Evolutionary conservation across 345 rosid species (phyloP), one percentile per base, ranked within the genome.

Genomic region (Laguncularia racemosa): DNA sequence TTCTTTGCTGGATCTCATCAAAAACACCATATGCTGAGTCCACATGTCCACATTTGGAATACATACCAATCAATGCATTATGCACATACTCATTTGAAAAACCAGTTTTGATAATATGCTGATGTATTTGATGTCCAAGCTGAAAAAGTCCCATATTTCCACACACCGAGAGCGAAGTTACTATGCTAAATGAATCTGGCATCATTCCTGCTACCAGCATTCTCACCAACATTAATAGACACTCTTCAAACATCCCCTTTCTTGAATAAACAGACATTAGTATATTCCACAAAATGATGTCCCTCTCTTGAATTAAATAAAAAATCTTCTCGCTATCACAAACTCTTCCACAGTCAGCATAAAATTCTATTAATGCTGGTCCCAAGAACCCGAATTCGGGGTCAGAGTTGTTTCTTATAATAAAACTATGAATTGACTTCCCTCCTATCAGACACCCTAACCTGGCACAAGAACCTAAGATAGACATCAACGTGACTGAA

Each of bases 51-150:
- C 95, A 86, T 66, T 89, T 92, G 3, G 85, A 77, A 76, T 92
- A 89, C 98, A 89, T 84, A 66, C 79, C 87, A 15, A 83, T 28
- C 47, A 89, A 52, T 20, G 92, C 74, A 44, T 95, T 84, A 59
- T 71, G 82, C 71, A 86, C 80, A 16, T 82, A 81, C 54, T 71
- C 81, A 50, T 77, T 55, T 50, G 76, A 66, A 28, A 74, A 55
- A 6, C 89, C 92, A 13, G 50, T 67, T 72, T 86, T 92, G 52
- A 78, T 75, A 81, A 76, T 71, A 63, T 75, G 73, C 59, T 82
- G 82, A 52, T 92, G 98, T 57, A 89, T 78, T 74, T 86, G 89
- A 67, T 60, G 62, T 46, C 98, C 98, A 48, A 81, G 69, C 56
- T 44, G 67, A 47, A 78, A 56, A 50, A 66, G 73, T 52, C 83